phyloP scores from a whole-genome alignment of 2,329 filamentous ascomycete genomes.

The Fusarium xylarioides region DNA sequence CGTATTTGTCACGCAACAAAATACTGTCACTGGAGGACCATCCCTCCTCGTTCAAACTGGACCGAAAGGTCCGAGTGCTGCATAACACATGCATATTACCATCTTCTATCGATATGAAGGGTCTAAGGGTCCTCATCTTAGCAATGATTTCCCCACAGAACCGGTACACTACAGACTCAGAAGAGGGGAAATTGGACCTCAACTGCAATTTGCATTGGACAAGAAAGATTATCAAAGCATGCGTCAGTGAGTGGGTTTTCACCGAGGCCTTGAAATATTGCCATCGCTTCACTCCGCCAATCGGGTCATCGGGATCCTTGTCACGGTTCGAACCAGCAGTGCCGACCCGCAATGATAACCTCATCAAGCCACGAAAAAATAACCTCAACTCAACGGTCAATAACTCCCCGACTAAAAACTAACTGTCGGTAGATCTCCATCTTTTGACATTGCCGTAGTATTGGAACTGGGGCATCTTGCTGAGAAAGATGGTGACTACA shows the following conservation, averaged over 20 bases:
- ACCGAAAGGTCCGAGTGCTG: background rate
- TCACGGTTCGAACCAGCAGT: background rate
- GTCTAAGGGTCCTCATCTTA: background rate
- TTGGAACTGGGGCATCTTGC: background rate
- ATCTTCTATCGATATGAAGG: background rate
- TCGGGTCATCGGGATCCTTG: background rate
- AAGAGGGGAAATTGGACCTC: background rate
- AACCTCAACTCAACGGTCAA: background rate
- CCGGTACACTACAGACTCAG: background rate
- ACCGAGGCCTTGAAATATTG: background rate
- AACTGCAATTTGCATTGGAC: background rate
- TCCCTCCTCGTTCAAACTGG: no score
- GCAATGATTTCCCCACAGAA: background rate
- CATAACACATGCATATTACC: background rate
- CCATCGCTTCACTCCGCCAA: background rate
- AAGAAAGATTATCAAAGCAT: constrained; percentile 1
- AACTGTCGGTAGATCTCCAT: background rate
- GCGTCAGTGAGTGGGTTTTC: background rate
- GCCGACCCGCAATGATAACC: background rate
- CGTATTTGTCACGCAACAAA: background rate
- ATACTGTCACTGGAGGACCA: background rate
- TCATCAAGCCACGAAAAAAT: background rate
- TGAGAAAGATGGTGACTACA: constrained; percentile 26
- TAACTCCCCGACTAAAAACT: background rate
- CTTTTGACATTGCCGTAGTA: background rate